Evolutionary conservation across 2,329 filamentous ascomycete species (phyloP).

Genomic region (Clonostachys rhizophaga): DNA sequence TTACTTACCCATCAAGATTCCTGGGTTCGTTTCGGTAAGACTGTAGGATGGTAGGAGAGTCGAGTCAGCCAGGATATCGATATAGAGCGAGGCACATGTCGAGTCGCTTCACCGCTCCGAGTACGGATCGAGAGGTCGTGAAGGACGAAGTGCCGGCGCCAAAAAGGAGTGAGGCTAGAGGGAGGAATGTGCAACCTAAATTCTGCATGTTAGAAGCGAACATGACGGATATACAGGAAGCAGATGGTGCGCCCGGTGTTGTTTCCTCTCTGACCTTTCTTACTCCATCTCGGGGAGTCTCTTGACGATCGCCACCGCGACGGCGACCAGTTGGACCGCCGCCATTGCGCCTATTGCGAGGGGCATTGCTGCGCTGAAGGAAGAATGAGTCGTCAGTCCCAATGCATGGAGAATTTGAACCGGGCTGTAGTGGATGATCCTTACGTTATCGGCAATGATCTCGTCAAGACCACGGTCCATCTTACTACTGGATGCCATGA

Average conservation of each 20-base stretch:
- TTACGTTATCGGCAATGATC: constrained; percentile 47
- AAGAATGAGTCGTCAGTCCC: neutral
- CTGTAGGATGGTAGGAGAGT: constrained; percentile 39
- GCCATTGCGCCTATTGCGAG: constrained; percentile 25
- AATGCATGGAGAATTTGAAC: too few relatives aligned
- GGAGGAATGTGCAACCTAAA: constrained; percentile 27
- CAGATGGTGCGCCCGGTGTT: too few relatives aligned
- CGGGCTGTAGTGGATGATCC: constrained; percentile 1
- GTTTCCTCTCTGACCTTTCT: constrained; percentile 64
- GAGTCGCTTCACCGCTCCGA: constrained; percentile 19
- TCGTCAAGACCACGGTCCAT: constrained; percentile 54
- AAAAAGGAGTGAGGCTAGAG: constrained; percentile 6
- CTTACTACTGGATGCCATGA: constrained; percentile 18
- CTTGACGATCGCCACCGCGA: constrained; percentile 27
- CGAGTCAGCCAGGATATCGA: constrained; percentile 27
- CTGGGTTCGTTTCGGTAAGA: constrained; percentile 57
- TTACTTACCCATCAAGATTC: constrained; percentile 65
- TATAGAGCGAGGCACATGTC: constrained; percentile 21
- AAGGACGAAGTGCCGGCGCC: constrained; percentile 1
- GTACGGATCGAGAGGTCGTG: constrained; percentile 14
- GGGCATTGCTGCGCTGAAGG: constrained; percentile 22
- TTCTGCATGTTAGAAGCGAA: too few relatives aligned
- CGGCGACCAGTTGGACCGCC: constrained; percentile 19
- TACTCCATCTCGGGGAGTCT: constrained; percentile 74
- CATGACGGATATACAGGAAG: too few relatives aligned